phyloP scores from a whole-genome alignment of 2,329 filamentous ascomycete genomes.

The Pseudophaeomoniella oleicola region DNA sequence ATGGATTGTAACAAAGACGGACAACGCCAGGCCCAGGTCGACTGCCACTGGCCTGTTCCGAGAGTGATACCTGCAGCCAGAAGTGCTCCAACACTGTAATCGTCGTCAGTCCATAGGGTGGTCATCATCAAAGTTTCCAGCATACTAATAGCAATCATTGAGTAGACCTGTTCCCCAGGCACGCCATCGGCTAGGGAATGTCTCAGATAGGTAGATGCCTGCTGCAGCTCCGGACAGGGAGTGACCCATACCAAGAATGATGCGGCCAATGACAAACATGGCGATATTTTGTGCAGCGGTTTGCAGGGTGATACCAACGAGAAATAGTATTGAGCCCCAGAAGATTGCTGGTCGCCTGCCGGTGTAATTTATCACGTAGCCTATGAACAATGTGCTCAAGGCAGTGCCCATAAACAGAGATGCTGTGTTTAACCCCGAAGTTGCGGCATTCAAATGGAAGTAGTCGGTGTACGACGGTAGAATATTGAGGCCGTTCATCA shows the following conservation, averaged over 20 bases:
- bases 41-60: constrained; percentile 1
- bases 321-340: constrained; percentile 22
- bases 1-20: neutral
- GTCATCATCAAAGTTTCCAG: too few relatives aligned
- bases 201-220: constrained; percentile 35
- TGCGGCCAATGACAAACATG: constrained; percentile 33
- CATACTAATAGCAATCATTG: constrained; percentile 7
- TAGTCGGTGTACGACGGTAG: constrained; percentile 41
- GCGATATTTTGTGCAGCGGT: constrained; percentile 29
- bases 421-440: constrained; percentile 40
- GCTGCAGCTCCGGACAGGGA: constrained; percentile 28
- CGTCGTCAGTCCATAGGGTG: too few relatives aligned
- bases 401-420: constrained; percentile 39
- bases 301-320: constrained; percentile 31
- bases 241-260: constrained; percentile 33
- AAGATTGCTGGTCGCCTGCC: constrained; percentile 30
- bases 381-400: constrained; percentile 29
- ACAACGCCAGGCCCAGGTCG: constrained; percentile 3
- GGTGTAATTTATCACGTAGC: constrained; percentile 24
- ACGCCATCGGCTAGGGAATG: constrained; percentile 16
- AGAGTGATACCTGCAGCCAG: constrained; percentile 21
- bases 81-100: constrained; percentile 21
- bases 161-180: constrained; percentile 5
- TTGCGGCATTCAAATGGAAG: constrained; percentile 38
- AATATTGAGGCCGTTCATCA: constrained; percentile 44